phyloP scores from a whole-genome alignment of 495 filamentous ascomycete genomes.

The Articulospora tetracladia region DNA sequence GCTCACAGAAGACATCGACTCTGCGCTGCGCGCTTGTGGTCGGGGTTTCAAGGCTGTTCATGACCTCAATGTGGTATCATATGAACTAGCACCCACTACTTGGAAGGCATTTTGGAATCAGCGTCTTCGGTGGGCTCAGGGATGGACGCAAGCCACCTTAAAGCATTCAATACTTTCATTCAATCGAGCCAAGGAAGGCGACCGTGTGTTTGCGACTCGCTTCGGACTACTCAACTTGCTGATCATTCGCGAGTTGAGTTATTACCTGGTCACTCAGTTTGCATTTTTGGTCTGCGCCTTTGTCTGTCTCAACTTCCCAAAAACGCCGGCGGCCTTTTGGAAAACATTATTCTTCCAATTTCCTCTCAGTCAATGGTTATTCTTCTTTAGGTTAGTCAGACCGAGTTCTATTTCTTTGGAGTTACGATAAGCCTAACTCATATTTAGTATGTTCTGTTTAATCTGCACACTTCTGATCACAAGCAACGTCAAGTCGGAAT shows the following conservation, averaged over 20 bases:
- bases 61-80: slow-evolving; percentile 12
- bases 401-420: not conserved
- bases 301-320: slow-evolving; percentile 5
- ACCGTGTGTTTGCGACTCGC: not conserved
- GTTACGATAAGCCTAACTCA: too few relatives aligned
- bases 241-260: slow-evolving; percentile 4
- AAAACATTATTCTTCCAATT: slow-evolving; percentile 11
- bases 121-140: slow-evolving; percentile 12
- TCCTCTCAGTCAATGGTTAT: slow-evolving; percentile 7
- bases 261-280: slow-evolving; percentile 15
- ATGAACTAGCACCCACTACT: slow-evolving; percentile 7
- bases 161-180: not conserved
- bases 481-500: slow-evolving; percentile 4
- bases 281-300: slow-evolving; percentile 4
- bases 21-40: slow-evolving; percentile 28
- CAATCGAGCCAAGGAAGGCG: not conserved
- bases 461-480: slow-evolving; percentile 8
- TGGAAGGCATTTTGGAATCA: slow-evolving; percentile 6
- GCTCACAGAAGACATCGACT: slow-evolving; percentile 41
- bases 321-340: not conserved
- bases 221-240: slow-evolving; percentile 9
- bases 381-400: slow-evolving; percentile 14
- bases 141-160: slow-evolving; percentile 9
- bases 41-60: slow-evolving; percentile 1
- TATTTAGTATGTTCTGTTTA: slow-evolving; percentile 3